Conservation (phyloP, 331 rosid species). For the Quercus lobata region DNA sequence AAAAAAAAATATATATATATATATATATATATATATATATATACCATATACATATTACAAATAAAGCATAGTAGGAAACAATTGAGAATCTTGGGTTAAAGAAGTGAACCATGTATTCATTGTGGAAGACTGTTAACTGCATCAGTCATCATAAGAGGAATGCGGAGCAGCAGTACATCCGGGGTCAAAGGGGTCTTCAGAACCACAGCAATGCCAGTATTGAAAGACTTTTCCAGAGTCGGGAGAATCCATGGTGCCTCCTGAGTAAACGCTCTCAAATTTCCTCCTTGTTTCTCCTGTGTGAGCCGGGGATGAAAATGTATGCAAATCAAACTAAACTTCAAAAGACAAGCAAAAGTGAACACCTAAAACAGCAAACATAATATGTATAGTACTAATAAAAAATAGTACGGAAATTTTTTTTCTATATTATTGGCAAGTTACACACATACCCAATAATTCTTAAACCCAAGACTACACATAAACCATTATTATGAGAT, state of each 20-base stretch:
- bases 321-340: slow-evolving; percentile 9
- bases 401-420: background rate
- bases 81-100: background rate
- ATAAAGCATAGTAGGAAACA: background rate
- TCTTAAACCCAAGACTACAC: too few species aligned
- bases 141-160: slow-evolving; percentile 72
- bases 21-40: background rate
- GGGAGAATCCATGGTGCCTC: slow-evolving; percentile 86
- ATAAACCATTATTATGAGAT: too few species aligned
- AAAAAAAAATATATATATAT: too few species aligned
- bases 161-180: slow-evolving; percentile 88
- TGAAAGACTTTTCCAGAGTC: slow-evolving; percentile 81
- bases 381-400: background rate
- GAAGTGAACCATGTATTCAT: slow-evolving; percentile 14
- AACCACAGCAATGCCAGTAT: slow-evolving; percentile 97
- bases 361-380: background rate
- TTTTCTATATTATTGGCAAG: too few species aligned
- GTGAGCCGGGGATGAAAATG: slow-evolving; percentile 16
- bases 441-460: too few species aligned
- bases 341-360: slow-evolving; percentile 3
- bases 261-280: slow-evolving; percentile 87
- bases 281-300: slow-evolving; percentile 95
- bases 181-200: slow-evolving; percentile 81
- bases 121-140: slow-evolving; percentile 11
- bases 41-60: background rate